These are phyloP conservation scores for Kalanchoe fedtschenkoi DNA, from an alignment of 164 flowering plant genomes.

Conservation along the genomic window DNA sequence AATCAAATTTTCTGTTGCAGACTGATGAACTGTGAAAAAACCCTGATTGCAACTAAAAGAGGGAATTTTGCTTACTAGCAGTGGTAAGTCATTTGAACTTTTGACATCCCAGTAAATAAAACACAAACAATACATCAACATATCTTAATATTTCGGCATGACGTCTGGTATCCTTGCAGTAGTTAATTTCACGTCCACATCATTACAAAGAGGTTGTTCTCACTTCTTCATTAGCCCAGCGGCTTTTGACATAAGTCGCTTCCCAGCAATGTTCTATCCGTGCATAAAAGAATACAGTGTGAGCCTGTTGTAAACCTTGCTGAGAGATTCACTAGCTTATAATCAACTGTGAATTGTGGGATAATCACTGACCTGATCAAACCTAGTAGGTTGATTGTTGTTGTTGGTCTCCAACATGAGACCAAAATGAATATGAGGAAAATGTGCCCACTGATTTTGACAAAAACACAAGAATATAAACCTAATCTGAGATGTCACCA, in stretches of 20 bases:
- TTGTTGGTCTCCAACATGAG: neutral
- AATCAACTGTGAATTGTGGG: neutral
- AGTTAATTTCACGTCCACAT: neutral
- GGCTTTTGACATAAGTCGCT: neutral
- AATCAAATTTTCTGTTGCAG: too few species aligned
- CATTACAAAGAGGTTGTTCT: neutral
- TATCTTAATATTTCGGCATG: neutral
- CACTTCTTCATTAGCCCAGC: neutral
- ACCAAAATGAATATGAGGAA: slow-evolving; percentile 85
- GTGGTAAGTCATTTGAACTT: neutral
- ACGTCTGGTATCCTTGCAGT: neutral
- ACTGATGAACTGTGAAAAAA: too few species aligned
- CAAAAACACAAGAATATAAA: neutral
- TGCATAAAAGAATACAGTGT: neutral
- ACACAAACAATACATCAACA: neutral
- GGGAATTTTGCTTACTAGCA: neutral
- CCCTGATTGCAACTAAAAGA: too few species aligned
- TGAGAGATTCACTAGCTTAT: neutral
- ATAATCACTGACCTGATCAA: neutral
- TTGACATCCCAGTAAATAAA: neutral
- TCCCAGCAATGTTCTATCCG: neutral
- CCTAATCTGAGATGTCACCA: neutral
- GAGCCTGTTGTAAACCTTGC: too few species aligned
- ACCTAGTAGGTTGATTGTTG: neutral
- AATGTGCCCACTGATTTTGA: slow-evolving; percentile 10